phyloP scores from a whole-genome alignment of 768 basidiomycete genomes.

The Rickenella mellea region DNA sequence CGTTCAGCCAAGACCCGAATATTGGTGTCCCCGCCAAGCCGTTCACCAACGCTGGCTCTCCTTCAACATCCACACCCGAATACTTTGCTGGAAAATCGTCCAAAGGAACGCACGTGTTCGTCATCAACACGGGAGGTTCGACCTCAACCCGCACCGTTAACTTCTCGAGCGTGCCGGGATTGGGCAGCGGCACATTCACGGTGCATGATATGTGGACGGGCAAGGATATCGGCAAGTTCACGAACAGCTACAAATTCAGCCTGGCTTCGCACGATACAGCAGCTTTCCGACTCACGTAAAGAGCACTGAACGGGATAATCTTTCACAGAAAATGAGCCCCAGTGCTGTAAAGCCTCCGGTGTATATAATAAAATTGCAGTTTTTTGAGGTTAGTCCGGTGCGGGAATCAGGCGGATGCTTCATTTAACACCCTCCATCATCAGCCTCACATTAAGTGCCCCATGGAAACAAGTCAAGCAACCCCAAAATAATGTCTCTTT shows the following conservation, averaged over 20 bases:
- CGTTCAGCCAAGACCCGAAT: conserved; percentile 41
- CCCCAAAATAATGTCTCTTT: too few species aligned
- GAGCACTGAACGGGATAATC: too few species aligned
- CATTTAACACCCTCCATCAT: too few species aligned
- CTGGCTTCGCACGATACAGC: conserved; percentile 44
- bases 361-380: too few species aligned
- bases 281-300: too few species aligned
- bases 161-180: conserved; percentile 36
- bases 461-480: too few species aligned
- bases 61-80: conserved; percentile 37
- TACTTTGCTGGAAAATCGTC: conserved; percentile 40
- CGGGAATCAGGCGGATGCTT: too few species aligned
- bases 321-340: too few species aligned
- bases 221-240: conserved; percentile 24
- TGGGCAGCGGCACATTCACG: conserved; percentile 22
- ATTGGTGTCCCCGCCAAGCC: conserved; percentile 38
- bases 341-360: too few species aligned
- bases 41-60: conserved; percentile 32
- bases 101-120: conserved; percentile 44
- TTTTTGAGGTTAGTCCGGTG: too few species aligned
- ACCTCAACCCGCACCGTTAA: conserved; percentile 35
- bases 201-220: conserved; percentile 51
- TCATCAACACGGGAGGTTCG: conserved; percentile 36
- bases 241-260: conserved; percentile 26
- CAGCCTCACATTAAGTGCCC: too few species aligned